A percentile compares a stretch with the other conserved stretches of the same genome.
These are phyloP conservation scores for Cystobasidium tubakii DNA, from an alignment of 768 basidiomycete species.

Conservation along the genomic window DNA sequence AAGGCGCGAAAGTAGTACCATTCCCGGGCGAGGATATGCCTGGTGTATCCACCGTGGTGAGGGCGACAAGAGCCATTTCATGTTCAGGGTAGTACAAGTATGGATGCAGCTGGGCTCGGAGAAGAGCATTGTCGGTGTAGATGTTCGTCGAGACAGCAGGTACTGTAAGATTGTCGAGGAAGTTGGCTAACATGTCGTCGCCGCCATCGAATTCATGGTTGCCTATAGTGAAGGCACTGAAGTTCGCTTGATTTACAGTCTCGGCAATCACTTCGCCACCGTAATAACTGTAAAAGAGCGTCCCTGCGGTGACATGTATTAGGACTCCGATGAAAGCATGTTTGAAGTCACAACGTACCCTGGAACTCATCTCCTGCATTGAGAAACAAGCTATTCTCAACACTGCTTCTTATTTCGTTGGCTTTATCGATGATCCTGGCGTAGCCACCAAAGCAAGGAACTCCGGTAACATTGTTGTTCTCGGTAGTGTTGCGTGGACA, in stretches of 20 bases:
- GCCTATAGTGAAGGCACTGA: conserved; percentile 54
- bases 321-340: neutral
- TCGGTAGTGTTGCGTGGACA: conserved; percentile 50
- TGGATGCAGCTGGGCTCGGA: conserved; percentile 50
- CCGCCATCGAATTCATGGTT: conserved; percentile 46
- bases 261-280: conserved; percentile 53
- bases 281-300: conserved; percentile 54
- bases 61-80: conserved; percentile 52
- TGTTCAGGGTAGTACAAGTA: conserved; percentile 53
- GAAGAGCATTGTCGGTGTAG: conserved; percentile 48
- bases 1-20: conserved; percentile 14
- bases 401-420: conserved; percentile 48
- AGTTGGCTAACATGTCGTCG: conserved; percentile 51
- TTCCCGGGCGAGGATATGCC: conserved; percentile 49
- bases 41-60: conserved; percentile 53
- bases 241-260: conserved; percentile 53
- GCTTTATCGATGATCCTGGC: conserved; percentile 52
- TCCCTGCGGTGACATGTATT: conserved; percentile 36
- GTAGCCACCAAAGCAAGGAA: conserved; percentile 53
- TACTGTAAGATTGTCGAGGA: conserved; percentile 53
- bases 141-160: conserved; percentile 55
- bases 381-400: conserved; percentile 52
- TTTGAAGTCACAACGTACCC: conserved; percentile 48
- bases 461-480: conserved; percentile 44
- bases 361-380: conserved; percentile 56